These are phyloP conservation scores for Rubroshorea leprosula DNA, from an alignment of 345 rosid species.

Conservation along the genomic window DNA sequence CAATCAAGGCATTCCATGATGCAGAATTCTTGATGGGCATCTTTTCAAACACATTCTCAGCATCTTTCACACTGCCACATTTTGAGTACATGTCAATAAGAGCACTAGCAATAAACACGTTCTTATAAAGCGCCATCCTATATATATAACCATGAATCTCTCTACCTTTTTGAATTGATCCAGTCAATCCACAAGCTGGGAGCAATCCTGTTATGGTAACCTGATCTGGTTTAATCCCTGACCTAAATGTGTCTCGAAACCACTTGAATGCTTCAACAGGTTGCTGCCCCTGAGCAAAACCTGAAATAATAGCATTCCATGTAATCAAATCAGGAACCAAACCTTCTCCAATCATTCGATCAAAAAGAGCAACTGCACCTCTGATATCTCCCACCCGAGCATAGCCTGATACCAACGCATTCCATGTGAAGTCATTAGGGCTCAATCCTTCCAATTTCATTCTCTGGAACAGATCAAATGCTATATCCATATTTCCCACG, in stretches of 20 bases:
- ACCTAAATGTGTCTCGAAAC: constrained; percentile 29
- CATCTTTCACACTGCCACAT: constrained; percentile 45
- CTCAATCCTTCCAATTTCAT: constrained; percentile 40
- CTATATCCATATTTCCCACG: constrained; percentile 25
- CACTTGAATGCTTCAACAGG: constrained; percentile 33
- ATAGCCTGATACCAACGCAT: constrained; percentile 31
- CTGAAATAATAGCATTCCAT: constrained; percentile 54
- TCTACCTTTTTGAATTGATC: constrained; percentile 33
- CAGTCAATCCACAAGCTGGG: constrained; percentile 37
- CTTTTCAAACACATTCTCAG: constrained; percentile 31
- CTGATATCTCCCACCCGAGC: constrained; percentile 37
- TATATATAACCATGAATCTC: constrained; percentile 40
- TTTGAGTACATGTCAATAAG: constrained; percentile 60
- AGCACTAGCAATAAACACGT: constrained; percentile 43
- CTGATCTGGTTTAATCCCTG: constrained; percentile 29
- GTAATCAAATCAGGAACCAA: constrained; percentile 41
- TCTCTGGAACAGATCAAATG: constrained; percentile 28
- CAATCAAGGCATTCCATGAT: constrained; percentile 55
- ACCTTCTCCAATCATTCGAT: constrained; percentile 35
- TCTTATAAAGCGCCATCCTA: constrained; percentile 30
- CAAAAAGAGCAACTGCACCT: constrained; percentile 23
- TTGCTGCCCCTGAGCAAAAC: constrained; percentile 38
- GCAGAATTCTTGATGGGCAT: constrained; percentile 25
- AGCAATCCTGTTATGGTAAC: constrained; percentile 48
- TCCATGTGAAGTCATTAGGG: constrained; percentile 46